Evolutionary conservation across 2,329 filamentous ascomycete species (phyloP), one percentile per base, ranked within the genome.

Genomic region (Verticillium longisporum): DNA sequence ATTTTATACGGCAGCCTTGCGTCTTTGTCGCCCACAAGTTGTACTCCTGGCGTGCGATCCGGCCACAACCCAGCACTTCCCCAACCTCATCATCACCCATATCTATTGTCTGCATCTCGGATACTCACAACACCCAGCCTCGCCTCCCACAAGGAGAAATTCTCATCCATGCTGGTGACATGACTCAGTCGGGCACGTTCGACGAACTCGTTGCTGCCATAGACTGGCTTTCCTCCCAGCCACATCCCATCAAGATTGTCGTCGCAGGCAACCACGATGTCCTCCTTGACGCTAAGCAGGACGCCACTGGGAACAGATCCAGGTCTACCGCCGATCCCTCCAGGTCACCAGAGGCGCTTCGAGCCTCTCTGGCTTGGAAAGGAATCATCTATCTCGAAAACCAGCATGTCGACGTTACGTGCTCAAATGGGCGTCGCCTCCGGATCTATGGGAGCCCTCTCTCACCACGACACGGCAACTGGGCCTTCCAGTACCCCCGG

Each of bases 1-100:
- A 21, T n/a, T 50, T 50, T 13, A 7, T 21, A 4, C 45, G 45
- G 9, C 45, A 50, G 45, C 45, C 45, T 26, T 50, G 45, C 18
- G 9, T 50, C 45, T 50, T 50, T 11, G 21, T 50, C 18, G 45
- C 45, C 6, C 45, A 11, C n/a, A 50, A 50, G 18, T 18, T 50
- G 18, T 50, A 14, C 5, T 7, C n/a, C n/a, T 26, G 45, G 45
- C 45, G 21, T 10, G 9, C 9, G 38, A 14, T 45, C n/a, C 38
- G n/a, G 13, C 81, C 85, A 2, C 38, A 18, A 14, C 18, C 38
- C 38, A 45, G 38, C 38, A 14, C 38, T 77, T 78, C 37, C 77
- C 80, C 61, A 78, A 77, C 60, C 78, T 77, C 1, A 41, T 77
- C 1, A 41, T 36, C 36, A 84, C 97, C 70, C 87, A 87, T 62